Percentiles rank a stretch among this genome's conserved stretches.
phyloP scores from a whole-genome alignment of 805 yeast species.

The Candida palmyrensis region DNA sequence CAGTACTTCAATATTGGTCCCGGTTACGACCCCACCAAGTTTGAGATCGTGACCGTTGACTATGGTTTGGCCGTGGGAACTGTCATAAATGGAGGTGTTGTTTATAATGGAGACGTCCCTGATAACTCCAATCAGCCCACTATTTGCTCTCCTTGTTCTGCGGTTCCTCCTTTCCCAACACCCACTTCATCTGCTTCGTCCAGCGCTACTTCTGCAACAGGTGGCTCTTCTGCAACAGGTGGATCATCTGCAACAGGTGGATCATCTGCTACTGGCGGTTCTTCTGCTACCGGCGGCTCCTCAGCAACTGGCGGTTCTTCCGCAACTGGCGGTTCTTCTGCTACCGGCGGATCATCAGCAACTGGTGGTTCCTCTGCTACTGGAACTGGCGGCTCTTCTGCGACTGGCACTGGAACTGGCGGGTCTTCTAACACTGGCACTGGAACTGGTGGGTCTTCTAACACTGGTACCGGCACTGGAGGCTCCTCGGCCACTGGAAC shows the following conservation, averaged over 20 bases:
- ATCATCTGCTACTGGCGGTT: constrained; percentile 4
- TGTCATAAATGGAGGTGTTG: constrained; percentile 7
- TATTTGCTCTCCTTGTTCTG: constrained; percentile 5
- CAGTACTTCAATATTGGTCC: constrained; percentile 1
- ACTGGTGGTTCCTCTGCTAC: background rate
- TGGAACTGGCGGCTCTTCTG: background rate
- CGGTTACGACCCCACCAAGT: background rate
- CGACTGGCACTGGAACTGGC: background rate
- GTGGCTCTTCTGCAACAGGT: constrained; percentile 2
- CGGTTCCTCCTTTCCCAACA: background rate
- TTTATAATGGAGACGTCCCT: constrained; percentile 9
- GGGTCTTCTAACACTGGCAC: background rate
- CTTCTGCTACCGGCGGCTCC: constrained; percentile 2
- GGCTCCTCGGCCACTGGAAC: background rate
- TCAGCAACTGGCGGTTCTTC: constrained; percentile 2
- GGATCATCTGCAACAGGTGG: constrained; percentile 2
- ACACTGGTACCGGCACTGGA: constrained; percentile 1
- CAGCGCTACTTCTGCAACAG: constrained; percentile 3
- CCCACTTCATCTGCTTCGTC: constrained; percentile 1
- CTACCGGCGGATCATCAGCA: background rate
- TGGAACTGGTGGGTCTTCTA: background rate
- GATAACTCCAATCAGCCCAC: constrained; percentile 1
- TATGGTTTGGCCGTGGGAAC: constrained; percentile 1
- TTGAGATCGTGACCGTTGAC: constrained; percentile 1
- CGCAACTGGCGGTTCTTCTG: constrained; percentile 8